Conservation (phyloP, 2,329 filamentous ascomycete genomes). For the Cladosporium sp. region DNA sequence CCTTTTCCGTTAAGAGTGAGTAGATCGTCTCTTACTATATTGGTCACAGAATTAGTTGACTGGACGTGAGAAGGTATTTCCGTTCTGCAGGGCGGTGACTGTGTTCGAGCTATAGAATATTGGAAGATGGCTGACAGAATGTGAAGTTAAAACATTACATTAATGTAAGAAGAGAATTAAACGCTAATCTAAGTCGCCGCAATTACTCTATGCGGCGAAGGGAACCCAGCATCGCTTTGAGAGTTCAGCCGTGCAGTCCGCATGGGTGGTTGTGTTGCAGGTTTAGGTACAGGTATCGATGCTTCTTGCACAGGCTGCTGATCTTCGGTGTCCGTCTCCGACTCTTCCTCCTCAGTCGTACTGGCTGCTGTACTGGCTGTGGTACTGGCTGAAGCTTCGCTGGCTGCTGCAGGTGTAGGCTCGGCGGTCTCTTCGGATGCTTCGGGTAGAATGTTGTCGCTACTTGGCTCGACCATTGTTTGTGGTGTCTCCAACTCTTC, state of each 20-base stretch:
- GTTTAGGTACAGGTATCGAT: background rate
- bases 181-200: slow-evolving; percentile 5
- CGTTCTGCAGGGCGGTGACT: too few species aligned
- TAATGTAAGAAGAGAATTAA: background rate
- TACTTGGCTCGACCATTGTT: background rate
- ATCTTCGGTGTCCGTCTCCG: slow-evolving; percentile 11
- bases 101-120: too few species aligned
- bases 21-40: too few species aligned
- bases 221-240: slow-evolving; percentile 11
- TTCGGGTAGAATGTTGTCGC: background rate
- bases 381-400: background rate
- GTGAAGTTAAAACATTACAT: background rate
- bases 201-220: slow-evolving; percentile 4
- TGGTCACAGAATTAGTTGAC: too few species aligned
- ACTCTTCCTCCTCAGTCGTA: slow-evolving; percentile 17
- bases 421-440: background rate
- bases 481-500: background rate
- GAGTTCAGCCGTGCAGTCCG: slow-evolving; percentile 7
- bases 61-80: too few species aligned
- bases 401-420: background rate
- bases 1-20: too few species aligned
- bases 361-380: slow-evolving; percentile 3
- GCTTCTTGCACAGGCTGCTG: background rate
- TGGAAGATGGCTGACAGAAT: too few species aligned
- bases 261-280: slow-evolving; percentile 10